phyloP scores from a whole-genome alignment of 768 basidiomycete species.

The Mycena polygramma region DNA sequence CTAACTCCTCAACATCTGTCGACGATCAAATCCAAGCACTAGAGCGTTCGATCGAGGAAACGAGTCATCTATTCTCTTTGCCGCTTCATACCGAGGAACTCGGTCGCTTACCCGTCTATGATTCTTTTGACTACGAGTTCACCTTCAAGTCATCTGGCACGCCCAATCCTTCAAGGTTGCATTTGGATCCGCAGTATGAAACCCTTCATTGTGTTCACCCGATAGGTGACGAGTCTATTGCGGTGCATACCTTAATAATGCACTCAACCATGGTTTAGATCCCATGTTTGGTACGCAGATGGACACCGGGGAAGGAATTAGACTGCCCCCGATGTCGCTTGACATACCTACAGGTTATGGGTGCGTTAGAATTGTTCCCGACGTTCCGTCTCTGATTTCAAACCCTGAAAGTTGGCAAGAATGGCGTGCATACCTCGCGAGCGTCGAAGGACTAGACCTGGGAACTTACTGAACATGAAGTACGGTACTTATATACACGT shows the following conservation, averaged over 20 bases:
- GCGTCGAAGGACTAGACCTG: neutral
- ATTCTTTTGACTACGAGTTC: conserved; percentile 8
- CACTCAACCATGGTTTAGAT: neutral
- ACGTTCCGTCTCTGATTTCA: neutral
- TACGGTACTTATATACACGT: too few species aligned
- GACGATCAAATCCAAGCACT: neutral
- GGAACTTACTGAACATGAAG: too few species aligned
- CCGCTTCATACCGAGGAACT: conserved; percentile 4
- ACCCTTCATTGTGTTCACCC: neutral
- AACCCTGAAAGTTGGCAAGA: neutral
- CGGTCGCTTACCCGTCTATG: conserved; percentile 7
- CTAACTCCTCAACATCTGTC: neutral
- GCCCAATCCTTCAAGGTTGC: neutral
- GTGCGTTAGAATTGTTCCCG: neutral
- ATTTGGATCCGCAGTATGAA: neutral
- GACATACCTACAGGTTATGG: neutral
- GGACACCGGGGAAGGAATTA: neutral
- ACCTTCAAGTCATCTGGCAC: neutral
- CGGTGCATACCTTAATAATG: neutral
- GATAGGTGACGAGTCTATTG: neutral
- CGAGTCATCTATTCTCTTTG: neutral
- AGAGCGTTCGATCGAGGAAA: neutral
- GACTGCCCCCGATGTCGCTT: neutral
- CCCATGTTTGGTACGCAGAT: neutral
- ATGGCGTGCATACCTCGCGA: neutral